phyloP scores from a whole-genome alignment of 768 basidiomycete species.

The Boletus reticulatus region DNA sequence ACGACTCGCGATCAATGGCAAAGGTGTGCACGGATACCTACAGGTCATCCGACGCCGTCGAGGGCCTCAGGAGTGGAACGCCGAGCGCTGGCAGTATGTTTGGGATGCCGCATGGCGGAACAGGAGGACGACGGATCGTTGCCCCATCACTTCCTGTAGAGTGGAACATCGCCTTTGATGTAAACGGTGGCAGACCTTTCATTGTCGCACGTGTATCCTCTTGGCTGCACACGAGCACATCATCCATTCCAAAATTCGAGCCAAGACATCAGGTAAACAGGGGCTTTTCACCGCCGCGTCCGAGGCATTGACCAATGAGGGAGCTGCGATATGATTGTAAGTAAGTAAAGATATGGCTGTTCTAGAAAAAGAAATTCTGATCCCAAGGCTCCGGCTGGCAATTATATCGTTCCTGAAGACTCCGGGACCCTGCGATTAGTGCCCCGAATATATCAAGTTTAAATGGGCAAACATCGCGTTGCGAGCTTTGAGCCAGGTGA shows the following conservation, averaged over 20 bases:
- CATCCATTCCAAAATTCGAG: conserved; percentile 2
- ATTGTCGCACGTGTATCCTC: conserved; percentile 1
- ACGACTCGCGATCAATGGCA: neutral
- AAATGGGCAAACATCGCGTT: neutral
- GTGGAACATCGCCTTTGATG: neutral
- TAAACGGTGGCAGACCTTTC: conserved; percentile 1
- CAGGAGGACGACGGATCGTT: conserved; percentile 4
- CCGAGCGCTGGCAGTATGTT: conserved; percentile 7
- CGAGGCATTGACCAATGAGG: conserved; percentile 18
- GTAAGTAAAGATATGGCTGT: conserved; percentile 2
- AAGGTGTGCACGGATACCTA: conserved; percentile 1
- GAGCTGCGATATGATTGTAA: conserved; percentile 10
- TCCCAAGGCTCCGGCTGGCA: neutral
- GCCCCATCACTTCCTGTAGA: neutral
- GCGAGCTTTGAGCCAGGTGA: conserved; percentile 7
- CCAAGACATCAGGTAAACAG: conserved; percentile 4
- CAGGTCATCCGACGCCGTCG: conserved; percentile 12
- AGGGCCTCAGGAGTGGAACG: conserved; percentile 12
- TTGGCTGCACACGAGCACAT: neutral
- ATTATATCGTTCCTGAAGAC: conserved; percentile 13
- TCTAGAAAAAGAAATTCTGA: conserved; percentile 10
- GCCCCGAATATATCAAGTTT: conserved; percentile 4
- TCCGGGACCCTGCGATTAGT: conserved; percentile 13
- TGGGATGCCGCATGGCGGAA: conserved; percentile 12
- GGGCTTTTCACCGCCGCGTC: conserved; percentile 7